phyloP scores from a whole-genome alignment of 2,329 filamentous ascomycete genomes.

The Xylaria hypoxylon region DNA sequence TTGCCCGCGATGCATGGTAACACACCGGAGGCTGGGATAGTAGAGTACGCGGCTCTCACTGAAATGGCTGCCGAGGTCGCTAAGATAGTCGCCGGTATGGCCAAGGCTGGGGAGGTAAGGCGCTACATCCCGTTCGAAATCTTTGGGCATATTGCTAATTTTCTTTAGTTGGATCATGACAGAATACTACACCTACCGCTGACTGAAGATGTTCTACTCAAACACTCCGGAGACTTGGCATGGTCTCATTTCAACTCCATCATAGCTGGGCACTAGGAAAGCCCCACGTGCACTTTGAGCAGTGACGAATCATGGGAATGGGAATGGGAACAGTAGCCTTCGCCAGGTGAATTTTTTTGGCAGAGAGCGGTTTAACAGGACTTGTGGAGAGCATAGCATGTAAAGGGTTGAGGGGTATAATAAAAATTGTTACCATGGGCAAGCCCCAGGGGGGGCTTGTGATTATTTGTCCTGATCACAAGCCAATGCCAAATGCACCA shows the following conservation, averaged over 20 bases:
- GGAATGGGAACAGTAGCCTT: neutral
- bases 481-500: neutral
- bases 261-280: conserved; percentile 46
- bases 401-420: conserved; percentile 3
- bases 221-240: conserved; percentile 50
- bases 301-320: neutral
- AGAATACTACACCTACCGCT: conserved; percentile 50
- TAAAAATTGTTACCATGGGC: conserved; percentile 13
- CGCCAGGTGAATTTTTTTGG: neutral
- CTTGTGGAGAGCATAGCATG: conserved; percentile 4
- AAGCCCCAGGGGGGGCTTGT: neutral
- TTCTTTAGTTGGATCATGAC: conserved; percentile 48
- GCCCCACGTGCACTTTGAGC: neutral
- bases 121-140: conserved; percentile 1
- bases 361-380: conserved; percentile 2
- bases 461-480: neutral
- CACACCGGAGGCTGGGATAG: conserved; percentile 49
- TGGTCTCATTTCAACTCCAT: conserved; percentile 51
- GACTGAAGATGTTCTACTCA: conserved; percentile 52
- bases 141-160: conserved; percentile 37
- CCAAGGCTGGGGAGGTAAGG: conserved; percentile 49
- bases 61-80: conserved; percentile 53
- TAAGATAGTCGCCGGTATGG: conserved; percentile 49
- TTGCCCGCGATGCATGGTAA: conserved; percentile 65
- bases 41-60: conserved; percentile 51